phyloP scores from a whole-genome alignment of 2,329 filamentous ascomycete genomes.

The Epicoccum sorghinum region DNA sequence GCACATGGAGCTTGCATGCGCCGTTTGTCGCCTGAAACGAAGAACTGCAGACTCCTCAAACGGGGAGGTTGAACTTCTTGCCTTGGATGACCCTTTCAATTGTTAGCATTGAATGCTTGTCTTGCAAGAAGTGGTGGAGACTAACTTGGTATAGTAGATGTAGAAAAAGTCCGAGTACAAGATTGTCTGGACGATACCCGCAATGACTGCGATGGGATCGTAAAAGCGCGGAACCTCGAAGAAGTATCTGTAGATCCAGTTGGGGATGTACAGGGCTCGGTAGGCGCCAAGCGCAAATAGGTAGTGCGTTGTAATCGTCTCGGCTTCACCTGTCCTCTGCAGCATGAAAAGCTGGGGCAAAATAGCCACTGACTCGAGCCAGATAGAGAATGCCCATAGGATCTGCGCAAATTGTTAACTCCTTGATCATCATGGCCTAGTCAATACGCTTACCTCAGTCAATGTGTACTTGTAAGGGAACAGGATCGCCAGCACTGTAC shows the following conservation, averaged over 20 bases:
- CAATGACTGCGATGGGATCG: constrained; percentile 86
- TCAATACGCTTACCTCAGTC: constrained; percentile 60
- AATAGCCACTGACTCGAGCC: constrained; percentile 96
- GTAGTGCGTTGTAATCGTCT: constrained; percentile 99
- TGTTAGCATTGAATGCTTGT: constrained; percentile 14
- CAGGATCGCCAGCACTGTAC: constrained; percentile 77
- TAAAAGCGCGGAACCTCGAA: constrained; percentile 70
- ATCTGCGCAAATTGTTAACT: constrained; percentile 62
- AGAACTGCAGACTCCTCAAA: constrained; percentile 41
- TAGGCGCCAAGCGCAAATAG: constrained; percentile 92
- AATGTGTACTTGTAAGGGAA: constrained; percentile 85
- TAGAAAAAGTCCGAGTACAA: constrained; percentile 99
- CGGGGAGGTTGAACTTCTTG: constrained; percentile 61
- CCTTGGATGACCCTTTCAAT: constrained; percentile 56
- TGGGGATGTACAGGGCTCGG: constrained; percentile 94
- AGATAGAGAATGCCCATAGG: constrained; percentile 96
- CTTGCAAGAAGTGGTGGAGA: constrained; percentile 13
- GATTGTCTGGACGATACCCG: constrained; percentile 90
- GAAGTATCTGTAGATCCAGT: constrained; percentile 94
- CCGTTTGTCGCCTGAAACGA: constrained; percentile 5
- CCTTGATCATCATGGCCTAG: not conserved
- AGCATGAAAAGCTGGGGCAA: constrained; percentile 98
- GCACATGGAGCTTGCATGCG: constrained; percentile 17
- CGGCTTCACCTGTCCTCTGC: constrained; percentile 94
- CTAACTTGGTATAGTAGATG: constrained; percentile 95